Conservation (phyloP, 108 stramenopile genomes). For the Parietichytrium sp. region DNA sequence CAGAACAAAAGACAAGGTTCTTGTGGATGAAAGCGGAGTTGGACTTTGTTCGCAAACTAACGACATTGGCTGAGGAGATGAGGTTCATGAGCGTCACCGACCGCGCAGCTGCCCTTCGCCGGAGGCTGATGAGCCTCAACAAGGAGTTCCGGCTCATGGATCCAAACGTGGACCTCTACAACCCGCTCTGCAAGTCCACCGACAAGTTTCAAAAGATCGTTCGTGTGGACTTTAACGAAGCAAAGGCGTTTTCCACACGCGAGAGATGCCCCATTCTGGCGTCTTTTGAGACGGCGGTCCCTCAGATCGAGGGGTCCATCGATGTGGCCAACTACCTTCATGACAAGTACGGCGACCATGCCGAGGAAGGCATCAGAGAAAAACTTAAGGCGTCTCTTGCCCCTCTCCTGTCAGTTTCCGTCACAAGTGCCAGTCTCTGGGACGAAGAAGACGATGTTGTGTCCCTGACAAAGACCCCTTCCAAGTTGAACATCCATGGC, state of each 20-base stretch:
- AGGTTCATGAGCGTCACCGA: conserved; percentile 80
- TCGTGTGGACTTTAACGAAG: conserved; percentile 72
- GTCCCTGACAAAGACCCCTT: neutral
- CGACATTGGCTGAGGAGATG: conserved; percentile 86
- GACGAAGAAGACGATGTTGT: neutral
- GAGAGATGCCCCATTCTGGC: conserved; percentile 89
- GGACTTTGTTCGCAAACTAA: conserved; percentile 79
- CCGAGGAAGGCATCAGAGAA: neutral
- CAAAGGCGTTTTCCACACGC: conserved; percentile 90
- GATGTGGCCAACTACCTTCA: conserved; percentile 93
- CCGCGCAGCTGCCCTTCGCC: neutral
- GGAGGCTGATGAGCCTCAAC: conserved; percentile 4
- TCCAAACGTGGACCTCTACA: conserved; percentile 79
- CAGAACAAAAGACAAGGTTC: conserved; percentile 74
- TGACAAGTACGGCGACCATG: conserved; percentile 59
- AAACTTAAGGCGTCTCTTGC: neutral
- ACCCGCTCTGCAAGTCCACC: conserved; percentile 84
- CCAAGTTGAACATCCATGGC: no score
- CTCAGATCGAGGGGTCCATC: conserved; percentile 71
- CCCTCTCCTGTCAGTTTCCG: neutral
- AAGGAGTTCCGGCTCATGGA: conserved; percentile 59
- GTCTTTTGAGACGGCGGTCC: conserved; percentile 77
- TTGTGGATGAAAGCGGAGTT: conserved; percentile 84
- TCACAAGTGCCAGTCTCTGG: neutral
- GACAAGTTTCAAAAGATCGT: conserved; percentile 79